Base-by-base conservation (phyloP, 1,284 basidiomycete species). In the Fomitopsis schrenkii region DNA sequence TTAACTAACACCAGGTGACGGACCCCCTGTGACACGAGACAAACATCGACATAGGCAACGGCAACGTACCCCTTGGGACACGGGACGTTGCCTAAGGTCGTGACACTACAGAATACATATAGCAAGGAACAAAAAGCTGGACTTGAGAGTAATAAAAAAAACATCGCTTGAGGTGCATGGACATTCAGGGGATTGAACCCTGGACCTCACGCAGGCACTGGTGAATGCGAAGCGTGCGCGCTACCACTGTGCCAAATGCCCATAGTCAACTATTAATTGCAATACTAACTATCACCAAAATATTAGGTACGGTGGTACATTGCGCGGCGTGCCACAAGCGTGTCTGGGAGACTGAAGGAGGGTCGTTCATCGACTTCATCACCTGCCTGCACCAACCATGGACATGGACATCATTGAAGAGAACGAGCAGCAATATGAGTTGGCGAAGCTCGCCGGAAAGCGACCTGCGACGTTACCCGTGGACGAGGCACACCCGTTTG, bases 401-500 rank as follows among this genome's bases (percentile, higher is more conserved):
- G 73, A 75, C 35, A 65, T 74, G 45, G 72, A 74, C 35, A 59
- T 62, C 5, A 57, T 64, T 3, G 71, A 74, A 36, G 71, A 75
- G 12, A 56, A 52, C 38, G 68, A 71, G 33, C 10, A 42, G 22
- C 17, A 50, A 10, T 42, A 58, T 10, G 64, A 62, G 22, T 55
- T 40, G 1, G 17, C 46, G 14, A 67, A 64, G 54, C 48, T 56
- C 14, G 54, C 42, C 2, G 59, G 61, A 3, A 69, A 69, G 59
- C 59, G 64, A 28, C 52, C 59, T 19, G 10, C 26, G 12, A 52
- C 9, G 15, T 35, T 83, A 5, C 76, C 79, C 17, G 80, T 92
- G 14, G 88, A 92, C 71, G 88, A 90, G 58, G 79, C 81, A 0
- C 90, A 92, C 70, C 90, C 91, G 2, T 93, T 92, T 70, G 91